A percentile compares a stretch with the other conserved stretches of the same genome.
phyloP scores from a whole-genome alignment of 2,329 filamentous ascomycete genomes.

The Fusarium pininemorale region DNA sequence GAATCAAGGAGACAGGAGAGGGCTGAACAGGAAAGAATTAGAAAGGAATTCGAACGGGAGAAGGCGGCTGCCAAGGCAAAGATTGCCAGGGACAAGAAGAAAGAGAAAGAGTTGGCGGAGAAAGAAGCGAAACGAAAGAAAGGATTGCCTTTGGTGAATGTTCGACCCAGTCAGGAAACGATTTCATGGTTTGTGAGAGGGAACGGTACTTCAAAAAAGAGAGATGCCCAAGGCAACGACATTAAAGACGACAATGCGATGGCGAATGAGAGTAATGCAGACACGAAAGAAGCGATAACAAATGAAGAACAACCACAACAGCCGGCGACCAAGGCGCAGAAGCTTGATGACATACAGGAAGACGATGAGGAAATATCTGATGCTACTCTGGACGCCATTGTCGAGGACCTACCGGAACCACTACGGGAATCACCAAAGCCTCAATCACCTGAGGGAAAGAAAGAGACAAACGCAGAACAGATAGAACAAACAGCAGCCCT shows the following conservation, averaged over 20 bases:
- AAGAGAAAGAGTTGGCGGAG: slow-evolving; percentile 61
- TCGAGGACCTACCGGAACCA: neutral
- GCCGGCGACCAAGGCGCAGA: slow-evolving; percentile 1
- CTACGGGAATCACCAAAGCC: neutral
- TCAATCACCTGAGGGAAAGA: neutral
- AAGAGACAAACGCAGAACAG: neutral
- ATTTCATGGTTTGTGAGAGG: slow-evolving; percentile 62
- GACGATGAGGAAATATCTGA: slow-evolving; percentile 23
- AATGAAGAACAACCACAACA: neutral
- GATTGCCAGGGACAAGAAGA: slow-evolving; percentile 63
- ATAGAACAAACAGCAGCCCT: neutral
- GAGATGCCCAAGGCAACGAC: slow-evolving; percentile 36
- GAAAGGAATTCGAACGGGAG: slow-evolving; percentile 61
- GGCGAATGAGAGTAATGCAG: neutral
- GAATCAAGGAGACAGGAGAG: slow-evolving; percentile 52
- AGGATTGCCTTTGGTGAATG: slow-evolving; percentile 63
- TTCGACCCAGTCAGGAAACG: slow-evolving; percentile 66
- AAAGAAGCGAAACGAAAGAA: slow-evolving; percentile 60
- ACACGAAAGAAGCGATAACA: neutral
- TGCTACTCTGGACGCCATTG: neutral
- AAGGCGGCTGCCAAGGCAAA: slow-evolving; percentile 59
- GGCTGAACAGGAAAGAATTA: slow-evolving; percentile 64
- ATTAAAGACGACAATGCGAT: slow-evolving; percentile 8
- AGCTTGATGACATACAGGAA: slow-evolving; percentile 10
- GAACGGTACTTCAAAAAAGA: slow-evolving; percentile 46